Conservation (phyloP, 371 early-diverging fungal genomes). For the Mortierella sp. region DNA sequence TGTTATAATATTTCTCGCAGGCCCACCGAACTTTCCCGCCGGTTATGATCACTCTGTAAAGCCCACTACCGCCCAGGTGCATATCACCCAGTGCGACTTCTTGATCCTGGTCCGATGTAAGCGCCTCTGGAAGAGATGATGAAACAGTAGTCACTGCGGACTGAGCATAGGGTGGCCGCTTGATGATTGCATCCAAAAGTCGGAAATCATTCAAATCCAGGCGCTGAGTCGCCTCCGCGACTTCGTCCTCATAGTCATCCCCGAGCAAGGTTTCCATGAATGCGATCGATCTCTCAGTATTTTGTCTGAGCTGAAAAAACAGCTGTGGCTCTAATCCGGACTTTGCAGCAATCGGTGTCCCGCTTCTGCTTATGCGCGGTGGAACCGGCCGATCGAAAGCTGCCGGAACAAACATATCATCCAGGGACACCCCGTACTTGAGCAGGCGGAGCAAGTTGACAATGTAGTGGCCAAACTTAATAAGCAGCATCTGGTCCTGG, state of each 20-base stretch:
- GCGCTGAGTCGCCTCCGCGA: conserved; percentile 7
- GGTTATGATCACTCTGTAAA: conserved; percentile 5
- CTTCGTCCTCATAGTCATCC: conserved; percentile 28
- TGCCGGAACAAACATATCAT: conserved; percentile 30
- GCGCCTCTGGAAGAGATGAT: too few relatives aligned
- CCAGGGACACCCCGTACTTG: conserved; percentile 37
- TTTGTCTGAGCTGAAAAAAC: conserved; percentile 21
- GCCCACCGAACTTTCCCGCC: conserved; percentile 29
- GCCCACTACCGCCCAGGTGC: conserved; percentile 31
- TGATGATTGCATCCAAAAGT: conserved; percentile 31
- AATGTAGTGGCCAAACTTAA: conserved; percentile 44
- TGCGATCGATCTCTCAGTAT: conserved; percentile 33
- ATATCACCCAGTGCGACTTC: conserved; percentile 7
- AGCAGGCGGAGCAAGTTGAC: conserved; percentile 41
- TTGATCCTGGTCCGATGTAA: conserved; percentile 3
- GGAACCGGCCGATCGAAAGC: conserved; percentile 33
- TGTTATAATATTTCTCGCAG: conserved; percentile 22
- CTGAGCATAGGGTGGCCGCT: conserved; percentile 27
- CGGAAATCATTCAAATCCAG: conserved; percentile 43
- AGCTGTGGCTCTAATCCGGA: conserved; percentile 20
- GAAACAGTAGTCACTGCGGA: background rate
- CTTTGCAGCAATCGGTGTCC: conserved; percentile 9
- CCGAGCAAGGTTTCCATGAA: conserved; percentile 43
- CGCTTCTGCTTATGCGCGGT: conserved; percentile 10
- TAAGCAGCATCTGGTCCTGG: conserved; percentile 34